phyloP scores from a whole-genome alignment of 495 filamentous ascomycete genomes.

The Corynascus novoguineensis region DNA sequence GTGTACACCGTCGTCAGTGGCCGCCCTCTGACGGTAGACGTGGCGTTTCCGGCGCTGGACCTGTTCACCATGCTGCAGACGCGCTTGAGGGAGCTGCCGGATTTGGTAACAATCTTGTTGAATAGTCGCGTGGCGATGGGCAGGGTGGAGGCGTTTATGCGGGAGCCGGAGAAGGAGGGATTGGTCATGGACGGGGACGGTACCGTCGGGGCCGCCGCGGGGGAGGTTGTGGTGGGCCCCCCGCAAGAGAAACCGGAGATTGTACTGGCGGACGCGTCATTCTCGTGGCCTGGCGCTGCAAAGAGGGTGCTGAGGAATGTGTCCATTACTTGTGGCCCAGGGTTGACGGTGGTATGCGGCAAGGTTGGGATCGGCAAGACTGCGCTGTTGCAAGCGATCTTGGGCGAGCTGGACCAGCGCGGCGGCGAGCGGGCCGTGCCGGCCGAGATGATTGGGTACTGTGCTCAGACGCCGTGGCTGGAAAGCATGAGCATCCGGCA shows the following conservation, averaged over 20 bases:
- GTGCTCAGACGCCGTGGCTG: conserved; percentile 81
- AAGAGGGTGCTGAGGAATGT: conserved; percentile 59
- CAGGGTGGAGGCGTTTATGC: conserved; percentile 80
- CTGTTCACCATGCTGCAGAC: conserved; percentile 68
- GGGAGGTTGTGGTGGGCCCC: background rate
- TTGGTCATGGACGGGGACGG: conserved; percentile 27
- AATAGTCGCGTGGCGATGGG: conserved; percentile 70
- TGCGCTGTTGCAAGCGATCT: conserved; percentile 67
- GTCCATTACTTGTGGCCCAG: conserved; percentile 53
- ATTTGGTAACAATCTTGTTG: conserved; percentile 62
- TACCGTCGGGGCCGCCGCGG: conserved; percentile 11
- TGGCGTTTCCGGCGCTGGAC: conserved; percentile 77
- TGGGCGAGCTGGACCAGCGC: conserved; percentile 70
- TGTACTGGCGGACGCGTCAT: conserved; percentile 57
- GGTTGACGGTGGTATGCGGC: conserved; percentile 59
- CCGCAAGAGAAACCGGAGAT: conserved; percentile 34
- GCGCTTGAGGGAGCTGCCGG: conserved; percentile 63
- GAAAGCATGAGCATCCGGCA: conserved; percentile 87
- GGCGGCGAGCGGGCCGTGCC: conserved; percentile 55
- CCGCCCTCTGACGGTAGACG: conserved; percentile 60
- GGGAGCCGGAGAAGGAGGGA: conserved; percentile 67
- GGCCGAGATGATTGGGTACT: conserved; percentile 70
- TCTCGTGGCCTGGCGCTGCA: conserved; percentile 66
- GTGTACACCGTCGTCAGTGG: conserved; percentile 67
- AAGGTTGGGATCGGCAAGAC: conserved; percentile 79